Evolutionary conservation across 176 grass and related monocot species (phyloP).

Genomic region (Carex myosuroides): DNA sequence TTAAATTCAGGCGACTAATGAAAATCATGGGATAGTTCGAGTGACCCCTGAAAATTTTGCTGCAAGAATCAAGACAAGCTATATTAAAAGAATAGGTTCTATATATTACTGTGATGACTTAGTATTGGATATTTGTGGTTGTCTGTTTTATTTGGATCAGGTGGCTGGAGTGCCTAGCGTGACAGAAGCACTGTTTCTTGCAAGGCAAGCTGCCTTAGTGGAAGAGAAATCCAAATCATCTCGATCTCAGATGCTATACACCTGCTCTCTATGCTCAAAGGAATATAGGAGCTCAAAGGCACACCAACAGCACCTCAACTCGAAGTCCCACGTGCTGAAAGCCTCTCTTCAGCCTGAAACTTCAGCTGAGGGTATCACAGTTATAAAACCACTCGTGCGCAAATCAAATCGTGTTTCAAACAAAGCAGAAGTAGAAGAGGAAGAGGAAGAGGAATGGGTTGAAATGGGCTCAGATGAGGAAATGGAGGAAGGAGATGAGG

Average conservation of each 20-base stretch:
- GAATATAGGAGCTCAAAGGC: constrained; percentile 81
- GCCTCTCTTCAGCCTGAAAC: constrained; percentile 63
- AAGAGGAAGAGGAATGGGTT: constrained; percentile 72
- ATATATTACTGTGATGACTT: neutral
- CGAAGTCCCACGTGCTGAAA: constrained; percentile 52
- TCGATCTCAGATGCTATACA: constrained; percentile 60
- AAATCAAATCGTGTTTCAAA: constrained; percentile 26
- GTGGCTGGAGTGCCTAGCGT: constrained; percentile 88
- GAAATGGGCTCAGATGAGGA: constrained; percentile 53
- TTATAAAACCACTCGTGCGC: constrained; percentile 61
- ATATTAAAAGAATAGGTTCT: neutral
- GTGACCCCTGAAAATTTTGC: neutral
- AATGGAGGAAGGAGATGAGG: constrained; percentile 44
- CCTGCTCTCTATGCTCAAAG: constrained; percentile 84
- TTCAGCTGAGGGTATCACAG: constrained; percentile 56
- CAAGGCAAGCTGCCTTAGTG: constrained; percentile 61
- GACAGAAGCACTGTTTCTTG: constrained; percentile 70
- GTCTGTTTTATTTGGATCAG: constrained; percentile 27
- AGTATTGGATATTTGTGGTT: neutral
- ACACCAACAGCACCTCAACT: constrained; percentile 82
- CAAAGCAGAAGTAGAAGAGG: constrained; percentile 45
- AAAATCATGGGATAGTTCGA: neutral
- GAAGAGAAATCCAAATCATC: constrained; percentile 53
- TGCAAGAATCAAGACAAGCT: neutral
- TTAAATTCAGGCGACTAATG: neutral